A percentile compares a stretch with the other conserved stretches of the same genome.
Conservation (phyloP, 2,329 filamentous ascomycete genomes). For the Chaetomium globosum region DNA sequence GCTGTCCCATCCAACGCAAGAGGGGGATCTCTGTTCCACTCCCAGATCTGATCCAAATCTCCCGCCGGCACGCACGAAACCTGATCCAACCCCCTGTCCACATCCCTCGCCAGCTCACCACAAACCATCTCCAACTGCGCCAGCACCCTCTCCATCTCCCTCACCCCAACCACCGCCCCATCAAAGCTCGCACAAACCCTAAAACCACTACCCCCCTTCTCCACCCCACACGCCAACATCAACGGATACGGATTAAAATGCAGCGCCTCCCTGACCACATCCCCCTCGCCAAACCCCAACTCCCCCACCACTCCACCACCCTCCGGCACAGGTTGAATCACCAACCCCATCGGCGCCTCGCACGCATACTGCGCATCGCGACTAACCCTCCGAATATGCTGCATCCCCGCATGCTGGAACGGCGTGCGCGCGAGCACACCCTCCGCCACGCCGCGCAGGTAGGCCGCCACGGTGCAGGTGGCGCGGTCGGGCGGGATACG, state of each 20-base stretch:
- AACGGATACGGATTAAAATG: slow-evolving; percentile 55
- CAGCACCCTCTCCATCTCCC: slow-evolving; percentile 27
- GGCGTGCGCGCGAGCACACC: slow-evolving; percentile 48
- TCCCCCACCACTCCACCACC: slow-evolving; percentile 19
- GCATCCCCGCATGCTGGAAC: slow-evolving; percentile 65
- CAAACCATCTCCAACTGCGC: slow-evolving; percentile 40
- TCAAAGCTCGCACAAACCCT: slow-evolving; percentile 50
- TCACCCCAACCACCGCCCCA: slow-evolving; percentile 28
- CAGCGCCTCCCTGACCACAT: slow-evolving; percentile 61
- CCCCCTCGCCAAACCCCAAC: slow-evolving; percentile 38
- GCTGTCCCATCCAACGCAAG: slow-evolving; percentile 41
- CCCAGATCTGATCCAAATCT: slow-evolving; percentile 49
- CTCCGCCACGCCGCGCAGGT: slow-evolving; percentile 37
- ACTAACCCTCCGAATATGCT: slow-evolving; percentile 61
- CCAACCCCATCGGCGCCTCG: slow-evolving; percentile 57
- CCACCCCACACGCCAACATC: slow-evolving; percentile 52
- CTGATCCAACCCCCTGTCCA: slow-evolving; percentile 38
- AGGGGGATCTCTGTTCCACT: slow-evolving; percentile 45
- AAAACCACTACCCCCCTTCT: slow-evolving; percentile 44
- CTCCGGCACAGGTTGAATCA: slow-evolving; percentile 52
- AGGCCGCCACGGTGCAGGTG: slow-evolving; percentile 49
- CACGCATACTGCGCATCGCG: slow-evolving; percentile 58
- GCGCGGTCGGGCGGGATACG: slow-evolving; percentile 16
- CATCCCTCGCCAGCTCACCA: slow-evolving; percentile 29
- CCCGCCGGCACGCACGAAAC: slow-evolving; percentile 44